A percentile compares a stretch with the other conserved stretches of the same genome.
phyloP scores from a whole-genome alignment of 441 rosid genomes.

The Gossypium aridum region DNA sequence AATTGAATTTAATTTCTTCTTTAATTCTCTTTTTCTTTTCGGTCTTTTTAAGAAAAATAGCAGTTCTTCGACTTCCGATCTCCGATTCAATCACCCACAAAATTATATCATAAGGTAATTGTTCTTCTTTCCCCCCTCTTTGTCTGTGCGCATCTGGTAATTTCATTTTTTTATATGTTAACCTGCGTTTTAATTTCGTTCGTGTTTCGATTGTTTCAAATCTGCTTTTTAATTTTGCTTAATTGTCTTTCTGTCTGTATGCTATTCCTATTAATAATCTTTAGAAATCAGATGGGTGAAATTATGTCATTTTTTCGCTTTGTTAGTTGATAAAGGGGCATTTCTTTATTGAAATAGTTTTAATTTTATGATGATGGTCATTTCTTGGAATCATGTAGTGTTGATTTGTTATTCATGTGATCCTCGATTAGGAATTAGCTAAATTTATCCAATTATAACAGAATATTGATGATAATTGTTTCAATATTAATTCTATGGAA shows the following conservation, averaged over 20 bases:
- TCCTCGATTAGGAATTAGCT: not conserved
- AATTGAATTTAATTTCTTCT: not conserved
- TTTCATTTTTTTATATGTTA: not conserved
- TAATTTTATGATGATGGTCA: not conserved
- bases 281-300: not conserved
- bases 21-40: not conserved
- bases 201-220: not conserved
- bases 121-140: not conserved
- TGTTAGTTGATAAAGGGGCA: not conserved
- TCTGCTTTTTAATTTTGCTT: not conserved
- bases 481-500: not conserved
- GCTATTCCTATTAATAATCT: not conserved
- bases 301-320: constrained; percentile 9
- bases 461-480: not conserved
- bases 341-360: not conserved
- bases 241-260: not conserved
- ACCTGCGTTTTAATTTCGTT: not conserved
- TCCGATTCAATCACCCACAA: not conserved
- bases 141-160: constrained; percentile 15
- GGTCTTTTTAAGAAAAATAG: not conserved
- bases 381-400: not conserved
- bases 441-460: not conserved
- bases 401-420: not conserved
- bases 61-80: not conserved
- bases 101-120: not conserved